Conservation (phyloP, 371 early-diverging fungal species). For the Choanephora cucurbitarum region DNA sequence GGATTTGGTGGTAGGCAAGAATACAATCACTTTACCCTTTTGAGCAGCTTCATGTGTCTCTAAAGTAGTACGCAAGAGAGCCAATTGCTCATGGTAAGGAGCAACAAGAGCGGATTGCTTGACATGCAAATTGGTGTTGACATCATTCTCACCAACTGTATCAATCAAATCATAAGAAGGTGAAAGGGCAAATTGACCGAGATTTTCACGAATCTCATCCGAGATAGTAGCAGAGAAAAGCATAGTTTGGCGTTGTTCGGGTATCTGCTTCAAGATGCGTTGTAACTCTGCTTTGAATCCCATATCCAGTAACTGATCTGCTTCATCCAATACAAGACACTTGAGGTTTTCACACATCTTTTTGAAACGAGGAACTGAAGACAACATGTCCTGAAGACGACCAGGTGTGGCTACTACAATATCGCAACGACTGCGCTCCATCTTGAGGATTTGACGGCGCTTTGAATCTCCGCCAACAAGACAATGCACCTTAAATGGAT, state of each 20-base stretch:
- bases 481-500: conserved; percentile 73
- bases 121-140: conserved; percentile 72
- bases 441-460: conserved; percentile 56
- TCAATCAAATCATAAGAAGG: conserved; percentile 77
- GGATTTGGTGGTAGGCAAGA: conserved; percentile 82
- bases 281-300: conserved; percentile 96
- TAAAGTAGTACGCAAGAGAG: conserved; percentile 63
- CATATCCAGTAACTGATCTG: conserved; percentile 97
- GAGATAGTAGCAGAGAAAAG: conserved; percentile 98
- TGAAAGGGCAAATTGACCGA: conserved; percentile 75
- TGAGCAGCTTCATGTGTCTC: conserved; percentile 52
- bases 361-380: conserved; percentile 60
- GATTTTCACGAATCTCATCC: conserved; percentile 64
- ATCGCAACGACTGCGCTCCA: conserved; percentile 72
- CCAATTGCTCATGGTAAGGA: conserved; percentile 64
- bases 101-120: conserved; percentile 76
- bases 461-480: conserved; percentile 92
- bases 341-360: conserved; percentile 62
- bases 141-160: conserved; percentile 85
- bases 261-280: conserved; percentile 76
- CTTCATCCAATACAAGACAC: conserved; percentile 96
- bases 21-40: conserved; percentile 86
- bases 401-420: conserved; percentile 97
- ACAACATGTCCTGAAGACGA: conserved; percentile 85
- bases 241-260: conserved; percentile 90